phyloP scores from a whole-genome alignment of 176 grass and related monocot genomes.

The Cocos nucifera region DNA sequence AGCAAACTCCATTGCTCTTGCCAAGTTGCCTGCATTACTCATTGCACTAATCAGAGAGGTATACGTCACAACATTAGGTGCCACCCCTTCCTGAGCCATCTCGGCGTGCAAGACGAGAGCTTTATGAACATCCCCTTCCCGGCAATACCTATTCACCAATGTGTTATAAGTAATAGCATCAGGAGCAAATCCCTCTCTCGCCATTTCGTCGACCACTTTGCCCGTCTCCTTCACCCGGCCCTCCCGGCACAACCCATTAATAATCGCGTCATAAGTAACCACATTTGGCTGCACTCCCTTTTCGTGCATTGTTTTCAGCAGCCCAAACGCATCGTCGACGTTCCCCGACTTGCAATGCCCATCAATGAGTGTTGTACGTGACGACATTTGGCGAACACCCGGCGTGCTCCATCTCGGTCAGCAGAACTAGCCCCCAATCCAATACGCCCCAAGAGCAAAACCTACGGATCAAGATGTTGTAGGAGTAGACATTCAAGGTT shows the following conservation, averaged over 20 bases:
- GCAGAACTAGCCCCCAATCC: slow-evolving; percentile 23
- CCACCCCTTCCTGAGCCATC: slow-evolving; percentile 48
- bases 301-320: slow-evolving; percentile 38
- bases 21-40: slow-evolving; percentile 57
- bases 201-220: slow-evolving; percentile 65
- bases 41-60: slow-evolving; percentile 65
- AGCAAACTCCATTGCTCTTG: slow-evolving; percentile 39
- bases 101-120: slow-evolving; percentile 33
- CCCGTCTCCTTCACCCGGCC: slow-evolving; percentile 35
- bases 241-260: slow-evolving; percentile 41
- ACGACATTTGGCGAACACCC: slow-evolving; percentile 57
- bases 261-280: slow-evolving; percentile 56
- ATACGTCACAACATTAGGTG: slow-evolving; percentile 52
- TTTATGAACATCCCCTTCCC: slow-evolving; percentile 39
- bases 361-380: slow-evolving; percentile 68
- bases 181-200: slow-evolving; percentile 33
- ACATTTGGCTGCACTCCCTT: slow-evolving; percentile 36
- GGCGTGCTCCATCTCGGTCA: slow-evolving; percentile 35
- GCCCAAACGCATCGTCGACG: slow-evolving; percentile 25
- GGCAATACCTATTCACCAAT: slow-evolving; percentile 59
- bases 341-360: slow-evolving; percentile 50
- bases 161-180: slow-evolving; percentile 67
- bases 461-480: slow-evolving; percentile 74
- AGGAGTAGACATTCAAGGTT: slow-evolving; percentile 65
- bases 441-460: slow-evolving; percentile 33